Evolutionary conservation across 2,329 filamentous ascomycete genomes (phyloP).

Genomic region (Aspergillus sp.): DNA sequence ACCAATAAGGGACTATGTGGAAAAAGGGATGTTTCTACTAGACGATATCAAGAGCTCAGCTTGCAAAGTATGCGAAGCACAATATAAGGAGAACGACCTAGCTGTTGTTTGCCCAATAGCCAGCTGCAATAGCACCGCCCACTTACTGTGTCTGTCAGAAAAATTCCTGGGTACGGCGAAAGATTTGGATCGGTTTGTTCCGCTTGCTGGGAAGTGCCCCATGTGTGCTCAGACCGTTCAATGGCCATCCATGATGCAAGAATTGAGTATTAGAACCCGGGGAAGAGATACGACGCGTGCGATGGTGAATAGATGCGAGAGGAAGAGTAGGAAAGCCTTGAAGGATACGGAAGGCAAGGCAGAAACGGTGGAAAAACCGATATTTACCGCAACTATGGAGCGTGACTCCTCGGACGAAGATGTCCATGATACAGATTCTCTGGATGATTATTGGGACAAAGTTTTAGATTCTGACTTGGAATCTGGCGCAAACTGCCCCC

Average conservation of each 20-base stretch:
- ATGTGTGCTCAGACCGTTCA: constrained; percentile 60
- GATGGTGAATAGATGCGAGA: constrained; percentile 62
- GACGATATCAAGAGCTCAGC: constrained; percentile 32
- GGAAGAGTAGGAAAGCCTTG: not conserved
- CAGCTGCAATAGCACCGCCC: constrained; percentile 51
- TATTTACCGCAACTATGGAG: not conserved
- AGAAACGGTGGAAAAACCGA: not conserved
- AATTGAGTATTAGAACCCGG: constrained; percentile 71
- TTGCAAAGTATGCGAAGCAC: constrained; percentile 53
- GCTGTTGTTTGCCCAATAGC: constrained; percentile 54
- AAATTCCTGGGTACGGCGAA: constrained; percentile 49
- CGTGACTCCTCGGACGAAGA: not conserved
- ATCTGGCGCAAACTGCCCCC: not conserved
- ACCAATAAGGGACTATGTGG: constrained; percentile 49
- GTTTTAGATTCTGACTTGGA: not conserved
- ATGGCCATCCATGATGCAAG: constrained; percentile 81
- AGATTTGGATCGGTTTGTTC: constrained; percentile 55
- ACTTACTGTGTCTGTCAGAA: constrained; percentile 57
- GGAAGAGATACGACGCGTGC: constrained; percentile 66
- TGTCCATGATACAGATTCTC: not conserved
- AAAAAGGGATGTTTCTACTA: constrained; percentile 51
- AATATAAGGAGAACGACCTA: constrained; percentile 41
- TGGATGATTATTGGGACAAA: constrained; percentile 4
- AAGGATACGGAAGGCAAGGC: not conserved
- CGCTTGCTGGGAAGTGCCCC: constrained; percentile 69